Evolutionary conservation across 345 rosid genomes (phyloP), one percentile per base, ranked within the genome.

Genomic region (Hevea brasiliensis): DNA sequence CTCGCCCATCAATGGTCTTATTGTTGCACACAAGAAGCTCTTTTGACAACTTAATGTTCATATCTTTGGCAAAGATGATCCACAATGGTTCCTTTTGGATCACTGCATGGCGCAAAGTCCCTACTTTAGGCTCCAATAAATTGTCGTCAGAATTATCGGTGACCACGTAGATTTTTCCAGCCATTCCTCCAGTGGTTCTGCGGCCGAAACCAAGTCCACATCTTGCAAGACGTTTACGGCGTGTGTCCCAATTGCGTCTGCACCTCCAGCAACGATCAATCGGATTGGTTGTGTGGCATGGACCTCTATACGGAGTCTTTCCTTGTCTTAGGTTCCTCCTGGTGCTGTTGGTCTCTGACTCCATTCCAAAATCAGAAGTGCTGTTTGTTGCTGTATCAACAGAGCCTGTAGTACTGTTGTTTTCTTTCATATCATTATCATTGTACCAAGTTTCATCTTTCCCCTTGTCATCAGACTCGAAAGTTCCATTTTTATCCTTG

Each of bases 1-100:
- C 81, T 0, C 81, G 77, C 8, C 77, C 81, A 63, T 78, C 81
- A 21, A 78, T 78, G 37, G 81, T 78, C 77, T 73, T 78, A 56
- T 78, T 12, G 61, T 54, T 61, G 11, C 21, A 21, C 8, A 78
- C 26, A 14, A 78, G 44, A 8, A 78, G 67, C 77, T 78, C 81
- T 10, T 68, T 55, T 1, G 45, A 10, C 61, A 78, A 21, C 53
- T n/a, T 78, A 13, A 78, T 78, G 59, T 51, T 73, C 81, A 78
- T 78, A 50, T 56, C n/a, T 0, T 40, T 21, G 0, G 66, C 65
- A 20, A 78, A 78, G 9, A 61, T 68, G 70, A 78, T 78, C 81
- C 81, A 78, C 61, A 78, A 35, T 0, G 81, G 77, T 37, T 11
- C 53, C 32, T 73, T 78, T 45, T 78, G 81, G 65, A 73, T 78